Evolutionary conservation across 305 asterid species (phyloP), one percentile per base, ranked within the genome.

Genomic region (Solanum hybrid): DNA sequence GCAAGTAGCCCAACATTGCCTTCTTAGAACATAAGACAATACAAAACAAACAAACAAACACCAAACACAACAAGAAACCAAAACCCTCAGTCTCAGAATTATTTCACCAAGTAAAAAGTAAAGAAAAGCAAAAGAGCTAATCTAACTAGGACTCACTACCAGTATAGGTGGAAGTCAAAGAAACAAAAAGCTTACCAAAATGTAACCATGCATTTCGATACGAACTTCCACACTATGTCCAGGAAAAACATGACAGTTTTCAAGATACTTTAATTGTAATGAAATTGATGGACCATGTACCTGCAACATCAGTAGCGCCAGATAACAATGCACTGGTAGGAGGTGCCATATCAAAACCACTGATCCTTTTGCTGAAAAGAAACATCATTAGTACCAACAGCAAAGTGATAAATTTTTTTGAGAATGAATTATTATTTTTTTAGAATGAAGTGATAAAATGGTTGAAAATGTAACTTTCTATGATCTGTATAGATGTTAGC

Each of bases 321-420:
- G 98, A 93, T 89, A 96, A 94, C 96, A 97, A 89, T 86, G 97
- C 94, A 94, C 91, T 35, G 90, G 97, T 89, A 89, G 98, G 95
- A 87, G 99, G 99, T 89, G 98, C 98, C 99, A 97, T 96, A 96
- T 97, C 99, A 95, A 97, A 97, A 90, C 99, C 99, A 91, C 99
- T 97, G 91, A 92, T 94, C 95, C 99, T 96, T 94, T 97, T 97
- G 94, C 99, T 95, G 98, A 91, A 92, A 93, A 90, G 87, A 78
- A 87, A 28, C 90, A 36, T n/a, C n/a, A n/a, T n/a, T n/a, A n/a
- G n/a, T n/a, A n/a, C n/a, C n/a, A n/a, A n/a, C n/a, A n/a, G n/a
- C n/a, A n/a, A n/a, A n/a, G n/a, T n/a, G n/a, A n/a, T n/a, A n/a
- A 76, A 89, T 92, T 90, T 51, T 51, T 51, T n/a, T n/a, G n/a